Conservation (phyloP, 1,139 yeast species). For the Taphrina communis region DNA sequence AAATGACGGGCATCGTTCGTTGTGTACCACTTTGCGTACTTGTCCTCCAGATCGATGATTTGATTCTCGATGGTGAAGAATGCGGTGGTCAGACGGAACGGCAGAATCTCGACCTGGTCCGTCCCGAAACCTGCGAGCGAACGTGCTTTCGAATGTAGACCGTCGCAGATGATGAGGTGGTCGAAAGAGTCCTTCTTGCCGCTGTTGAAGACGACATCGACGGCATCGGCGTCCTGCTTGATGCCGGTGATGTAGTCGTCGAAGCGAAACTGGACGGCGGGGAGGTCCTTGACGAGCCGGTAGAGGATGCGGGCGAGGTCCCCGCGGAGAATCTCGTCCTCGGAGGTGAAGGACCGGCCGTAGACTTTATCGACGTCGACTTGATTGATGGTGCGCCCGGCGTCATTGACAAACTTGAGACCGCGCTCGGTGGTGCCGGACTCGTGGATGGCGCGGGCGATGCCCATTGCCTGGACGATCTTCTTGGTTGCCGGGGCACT, state of each 20-base stretch:
- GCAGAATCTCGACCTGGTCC: background rate
- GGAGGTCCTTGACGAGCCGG: background rate
- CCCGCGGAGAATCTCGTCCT: slow-evolving; percentile 18
- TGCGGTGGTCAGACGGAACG: slow-evolving; percentile 4
- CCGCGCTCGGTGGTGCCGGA: slow-evolving; percentile 25
- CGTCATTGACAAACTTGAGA: slow-evolving; percentile 6
- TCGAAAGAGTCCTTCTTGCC: background rate
- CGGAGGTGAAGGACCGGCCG: slow-evolving; percentile 30
- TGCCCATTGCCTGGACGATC: slow-evolving; percentile 14
- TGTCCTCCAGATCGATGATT: slow-evolving; percentile 14
- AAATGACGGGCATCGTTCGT: slow-evolving; percentile 2
- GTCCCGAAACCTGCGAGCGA: slow-evolving; percentile 10
- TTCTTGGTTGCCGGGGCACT: slow-evolving; percentile 1
- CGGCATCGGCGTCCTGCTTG: slow-evolving; percentile 5
- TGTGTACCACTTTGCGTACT: slow-evolving; percentile 14
- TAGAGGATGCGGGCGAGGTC: slow-evolving; percentile 17
- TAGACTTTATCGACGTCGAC: background rate
- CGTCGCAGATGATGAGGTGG: slow-evolving; percentile 15
- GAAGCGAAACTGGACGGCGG: slow-evolving; percentile 12
- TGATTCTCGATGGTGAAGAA: slow-evolving; percentile 23
- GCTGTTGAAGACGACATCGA: slow-evolving; percentile 5
- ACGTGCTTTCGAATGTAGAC: slow-evolving; percentile 19
- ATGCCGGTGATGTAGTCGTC: slow-evolving; percentile 10
- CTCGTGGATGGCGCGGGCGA: background rate
- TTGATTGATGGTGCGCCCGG: background rate